Conservation (phyloP, 306 rosid genomes). For the Medicago lupulina region DNA sequence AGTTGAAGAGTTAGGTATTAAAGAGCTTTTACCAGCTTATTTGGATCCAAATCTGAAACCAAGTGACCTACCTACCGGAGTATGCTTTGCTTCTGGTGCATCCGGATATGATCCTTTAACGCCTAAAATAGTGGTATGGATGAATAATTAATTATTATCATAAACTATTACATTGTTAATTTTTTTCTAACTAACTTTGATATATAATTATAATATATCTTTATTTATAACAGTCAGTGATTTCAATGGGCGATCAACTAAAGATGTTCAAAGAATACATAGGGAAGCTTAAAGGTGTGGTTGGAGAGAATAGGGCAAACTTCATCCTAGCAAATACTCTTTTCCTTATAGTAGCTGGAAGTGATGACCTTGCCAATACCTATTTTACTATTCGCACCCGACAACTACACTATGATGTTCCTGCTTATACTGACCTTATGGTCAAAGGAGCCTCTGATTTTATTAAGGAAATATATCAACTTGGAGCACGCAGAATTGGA, state of each 20-base stretch:
- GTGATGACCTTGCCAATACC: conserved; percentile 82
- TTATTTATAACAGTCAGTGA: conserved; percentile 48
- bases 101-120: conserved; percentile 86
- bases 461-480: conserved; percentile 56
- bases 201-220: background rate
- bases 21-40: conserved; percentile 72
- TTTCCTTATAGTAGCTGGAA: conserved; percentile 72
- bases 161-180: background rate
- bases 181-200: background rate
- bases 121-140: conserved; percentile 59
- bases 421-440: conserved; percentile 77
- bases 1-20: conserved; percentile 74
- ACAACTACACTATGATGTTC: conserved; percentile 59
- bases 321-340: conserved; percentile 60
- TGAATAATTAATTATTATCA: background rate
- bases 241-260: conserved; percentile 55
- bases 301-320: conserved; percentile 59
- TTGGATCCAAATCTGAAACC: conserved; percentile 58
- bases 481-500: conserved; percentile 74
- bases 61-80: conserved; percentile 69
- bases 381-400: conserved; percentile 54
- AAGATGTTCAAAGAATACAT: conserved; percentile 70
- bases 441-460: conserved; percentile 53
- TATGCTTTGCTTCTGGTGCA: conserved; percentile 86
- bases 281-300: conserved; percentile 53